Evolutionary conservation across 2,329 filamentous ascomycete species (phyloP).

Genomic region (Ustulina deusta): DNA sequence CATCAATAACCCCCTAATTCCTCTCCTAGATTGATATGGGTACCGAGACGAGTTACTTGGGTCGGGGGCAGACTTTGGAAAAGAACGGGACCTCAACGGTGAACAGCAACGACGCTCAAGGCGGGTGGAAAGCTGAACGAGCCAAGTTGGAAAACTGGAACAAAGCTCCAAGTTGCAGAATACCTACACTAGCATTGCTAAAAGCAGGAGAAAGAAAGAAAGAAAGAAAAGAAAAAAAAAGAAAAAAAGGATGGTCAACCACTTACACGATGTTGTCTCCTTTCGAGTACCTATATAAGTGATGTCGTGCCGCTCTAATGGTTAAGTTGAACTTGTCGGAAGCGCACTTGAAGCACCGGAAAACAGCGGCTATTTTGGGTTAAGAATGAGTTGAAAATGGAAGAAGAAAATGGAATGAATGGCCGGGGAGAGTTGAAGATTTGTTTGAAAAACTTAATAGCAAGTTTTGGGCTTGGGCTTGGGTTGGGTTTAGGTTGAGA

Average conservation of each 20-base stretch:
- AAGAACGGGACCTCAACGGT: background rate
- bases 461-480: background rate
- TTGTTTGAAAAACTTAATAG: background rate
- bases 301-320: background rate
- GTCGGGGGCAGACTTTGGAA: background rate
- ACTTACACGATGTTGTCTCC: conserved; percentile 6
- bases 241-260: background rate
- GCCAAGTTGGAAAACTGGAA: background rate
- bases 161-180: background rate
- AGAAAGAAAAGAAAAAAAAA: conserved; percentile 8
- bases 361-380: background rate
- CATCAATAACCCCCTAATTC: background rate
- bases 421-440: background rate
- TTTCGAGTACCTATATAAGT: background rate
- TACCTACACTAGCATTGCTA: background rate
- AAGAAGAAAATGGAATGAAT: background rate
- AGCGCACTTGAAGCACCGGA: background rate
- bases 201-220: background rate
- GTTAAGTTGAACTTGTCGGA: background rate
- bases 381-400: background rate
- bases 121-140: background rate
- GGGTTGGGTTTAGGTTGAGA: conserved; percentile 18
- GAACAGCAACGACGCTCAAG: background rate
- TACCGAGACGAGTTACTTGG: background rate
- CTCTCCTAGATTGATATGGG: background rate